Evolutionary conservation across 768 basidiomycete genomes (phyloP).

Genomic region (Terana coerulea): DNA sequence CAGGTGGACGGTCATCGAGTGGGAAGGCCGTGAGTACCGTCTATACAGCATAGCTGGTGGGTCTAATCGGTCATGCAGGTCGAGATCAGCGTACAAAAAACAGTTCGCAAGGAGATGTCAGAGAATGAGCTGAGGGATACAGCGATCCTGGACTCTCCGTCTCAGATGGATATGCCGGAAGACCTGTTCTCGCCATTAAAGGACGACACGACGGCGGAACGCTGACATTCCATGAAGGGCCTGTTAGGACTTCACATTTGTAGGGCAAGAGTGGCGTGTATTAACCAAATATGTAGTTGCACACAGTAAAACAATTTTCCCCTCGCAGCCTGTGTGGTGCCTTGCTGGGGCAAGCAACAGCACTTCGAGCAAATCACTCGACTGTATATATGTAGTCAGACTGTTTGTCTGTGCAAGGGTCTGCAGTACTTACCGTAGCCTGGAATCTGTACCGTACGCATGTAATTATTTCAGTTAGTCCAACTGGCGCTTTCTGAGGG

Average conservation of each 20-base stretch:
- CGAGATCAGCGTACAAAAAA: constrained; percentile 13
- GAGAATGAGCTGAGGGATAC: constrained; percentile 1
- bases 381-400: too few species aligned
- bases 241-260: background rate
- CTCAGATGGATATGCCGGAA: background rate
- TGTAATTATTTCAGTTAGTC: too few species aligned
- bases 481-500: too few species aligned
- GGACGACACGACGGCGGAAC: background rate
- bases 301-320: too few species aligned
- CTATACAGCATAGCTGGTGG: background rate
- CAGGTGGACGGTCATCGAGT: background rate
- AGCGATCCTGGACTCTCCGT: background rate
- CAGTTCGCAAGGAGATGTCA: constrained; percentile 6
- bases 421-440: too few species aligned
- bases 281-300: background rate
- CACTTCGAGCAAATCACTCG: too few species aligned
- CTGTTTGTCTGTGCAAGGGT: too few species aligned
- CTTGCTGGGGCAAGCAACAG: too few species aligned
- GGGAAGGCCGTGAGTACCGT: background rate
- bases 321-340: too few species aligned
- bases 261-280: background rate
- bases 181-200: background rate
- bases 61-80: background rate
- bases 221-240: background rate
- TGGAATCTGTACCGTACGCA: too few species aligned